Evolutionary conservation across 768 basidiomycete species (phyloP).

Genomic region (Mycena crocata): DNA sequence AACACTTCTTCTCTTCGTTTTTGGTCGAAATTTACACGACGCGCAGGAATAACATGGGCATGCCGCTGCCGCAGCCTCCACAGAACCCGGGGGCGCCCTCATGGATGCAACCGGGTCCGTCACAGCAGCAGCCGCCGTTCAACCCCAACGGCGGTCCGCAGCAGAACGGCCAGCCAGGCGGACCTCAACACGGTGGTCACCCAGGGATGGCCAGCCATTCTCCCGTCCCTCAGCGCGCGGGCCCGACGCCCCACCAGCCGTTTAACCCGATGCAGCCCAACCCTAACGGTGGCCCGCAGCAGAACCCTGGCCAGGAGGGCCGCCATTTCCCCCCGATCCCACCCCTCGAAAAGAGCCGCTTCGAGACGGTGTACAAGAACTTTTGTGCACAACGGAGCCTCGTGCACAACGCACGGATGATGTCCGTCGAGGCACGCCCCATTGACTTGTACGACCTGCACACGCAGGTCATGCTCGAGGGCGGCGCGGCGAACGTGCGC

Average conservation of each 20-base stretch:
- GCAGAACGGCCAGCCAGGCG: slow-evolving; percentile 37
- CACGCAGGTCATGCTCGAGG: slow-evolving; percentile 66
- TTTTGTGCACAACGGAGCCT: slow-evolving; percentile 58
- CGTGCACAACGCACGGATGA: slow-evolving; percentile 52
- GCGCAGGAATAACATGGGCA: not conserved
- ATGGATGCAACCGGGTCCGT: slow-evolving; percentile 31
- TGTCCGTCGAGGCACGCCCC: slow-evolving; percentile 62
- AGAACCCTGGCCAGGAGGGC: slow-evolving; percentile 29
- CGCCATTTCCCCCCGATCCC: slow-evolving; percentile 38
- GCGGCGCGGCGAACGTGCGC: slow-evolving; percentile 62
- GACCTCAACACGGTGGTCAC: slow-evolving; percentile 49
- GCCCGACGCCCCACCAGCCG: slow-evolving; percentile 52
- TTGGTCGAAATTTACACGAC: not conserved
- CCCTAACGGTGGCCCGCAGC: slow-evolving; percentile 42
- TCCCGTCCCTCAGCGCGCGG: slow-evolving; percentile 51
- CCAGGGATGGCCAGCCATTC: slow-evolving; percentile 44
- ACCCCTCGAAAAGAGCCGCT: slow-evolving; percentile 62
- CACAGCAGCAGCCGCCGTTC: slow-evolving; percentile 31
- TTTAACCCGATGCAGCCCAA: slow-evolving; percentile 50
- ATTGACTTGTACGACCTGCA: slow-evolving; percentile 76
- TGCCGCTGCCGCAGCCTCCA: slow-evolving; percentile 15
- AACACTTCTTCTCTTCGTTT: not conserved
- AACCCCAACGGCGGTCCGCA: slow-evolving; percentile 36
- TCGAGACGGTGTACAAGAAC: slow-evolving; percentile 62
- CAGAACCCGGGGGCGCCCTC: slow-evolving; percentile 11